Conservation (phyloP, 2,329 filamentous ascomycete genomes). For the Sporothrix humicola region DNA sequence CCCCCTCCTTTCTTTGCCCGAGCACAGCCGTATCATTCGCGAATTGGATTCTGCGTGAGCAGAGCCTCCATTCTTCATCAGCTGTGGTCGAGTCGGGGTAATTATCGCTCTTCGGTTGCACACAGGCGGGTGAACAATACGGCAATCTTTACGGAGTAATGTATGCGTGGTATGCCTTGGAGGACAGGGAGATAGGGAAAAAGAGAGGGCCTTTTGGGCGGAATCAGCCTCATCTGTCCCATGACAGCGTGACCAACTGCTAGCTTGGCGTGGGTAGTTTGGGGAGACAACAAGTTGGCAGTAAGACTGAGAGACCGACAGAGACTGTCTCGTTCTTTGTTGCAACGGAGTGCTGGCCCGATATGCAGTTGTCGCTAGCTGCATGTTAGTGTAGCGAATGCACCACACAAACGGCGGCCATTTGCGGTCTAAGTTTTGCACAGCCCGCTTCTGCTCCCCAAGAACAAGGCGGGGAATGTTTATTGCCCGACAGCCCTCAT, state of each 20-base stretch:
- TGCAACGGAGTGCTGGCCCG: background rate
- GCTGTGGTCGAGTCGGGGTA: constrained; percentile 1
- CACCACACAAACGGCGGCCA: constrained; percentile 22
- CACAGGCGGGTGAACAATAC: background rate
- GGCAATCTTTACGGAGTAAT: background rate
- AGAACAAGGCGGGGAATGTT: constrained; percentile 25
- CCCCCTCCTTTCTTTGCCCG: background rate
- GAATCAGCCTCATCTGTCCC: constrained; percentile 23
- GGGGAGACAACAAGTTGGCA: background rate
- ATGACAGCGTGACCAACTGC: constrained; percentile 1
- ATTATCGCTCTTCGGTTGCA: constrained; percentile 17
- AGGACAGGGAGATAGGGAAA: background rate
- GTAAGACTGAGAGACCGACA: background rate
- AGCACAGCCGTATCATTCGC: background rate
- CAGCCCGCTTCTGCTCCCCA: constrained; percentile 5
- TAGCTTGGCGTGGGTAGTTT: constrained; percentile 6
- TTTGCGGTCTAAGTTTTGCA: constrained; percentile 32
- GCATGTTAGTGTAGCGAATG: constrained; percentile 25
- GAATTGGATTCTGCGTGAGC: background rate
- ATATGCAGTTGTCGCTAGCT: constrained; percentile 27
- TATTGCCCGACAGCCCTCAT: constrained; percentile 8
- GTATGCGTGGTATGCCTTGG: constrained; percentile 16
- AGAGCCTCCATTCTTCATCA: no score
- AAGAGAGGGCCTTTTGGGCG: background rate
- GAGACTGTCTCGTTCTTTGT: background rate